A percentile compares a stretch with the other conserved stretches of the same genome.
Conservation (phyloP, 108 stramenopile genomes). For the Cyclotella sp. region DNA sequence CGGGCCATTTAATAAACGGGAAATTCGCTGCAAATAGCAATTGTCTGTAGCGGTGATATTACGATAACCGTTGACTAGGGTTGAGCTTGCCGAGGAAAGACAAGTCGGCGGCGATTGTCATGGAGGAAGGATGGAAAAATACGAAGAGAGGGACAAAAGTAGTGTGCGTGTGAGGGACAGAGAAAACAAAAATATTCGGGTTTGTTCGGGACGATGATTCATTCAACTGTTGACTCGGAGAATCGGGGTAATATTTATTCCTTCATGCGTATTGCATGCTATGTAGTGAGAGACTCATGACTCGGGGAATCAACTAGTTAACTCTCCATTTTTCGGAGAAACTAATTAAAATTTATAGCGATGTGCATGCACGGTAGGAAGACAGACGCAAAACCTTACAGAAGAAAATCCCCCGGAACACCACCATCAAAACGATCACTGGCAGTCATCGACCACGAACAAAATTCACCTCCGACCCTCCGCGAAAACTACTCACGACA, state of each 20-base stretch:
- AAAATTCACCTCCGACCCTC: background rate
- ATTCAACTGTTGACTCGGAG: slow-evolving; percentile 18
- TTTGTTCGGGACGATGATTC: slow-evolving; percentile 10
- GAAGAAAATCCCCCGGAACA: too few relatives aligned
- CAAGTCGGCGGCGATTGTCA: background rate
- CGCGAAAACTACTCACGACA: too few relatives aligned
- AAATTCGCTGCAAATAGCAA: too few relatives aligned
- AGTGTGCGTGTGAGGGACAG: background rate
- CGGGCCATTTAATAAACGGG: too few relatives aligned
- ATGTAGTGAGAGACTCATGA: background rate
- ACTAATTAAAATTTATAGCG: too few relatives aligned
- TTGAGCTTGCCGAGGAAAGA: background rate
- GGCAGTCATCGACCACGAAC: background rate
- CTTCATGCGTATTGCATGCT: background rate
- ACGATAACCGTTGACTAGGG: background rate
- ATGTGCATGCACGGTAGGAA: background rate
- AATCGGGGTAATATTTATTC: slow-evolving; percentile 6
- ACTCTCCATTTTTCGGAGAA: too few relatives aligned
- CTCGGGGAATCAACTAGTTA: background rate
- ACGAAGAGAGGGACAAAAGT: background rate
- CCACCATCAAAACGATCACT: too few relatives aligned
- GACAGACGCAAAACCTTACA: background rate
- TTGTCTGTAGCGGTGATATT: too few relatives aligned
- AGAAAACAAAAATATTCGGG: background rate
- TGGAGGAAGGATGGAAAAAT: slow-evolving; percentile 1